Base-by-base conservation (phyloP, 2,329 filamentous ascomycete genomes). In the Rosellinia necatrix region DNA sequence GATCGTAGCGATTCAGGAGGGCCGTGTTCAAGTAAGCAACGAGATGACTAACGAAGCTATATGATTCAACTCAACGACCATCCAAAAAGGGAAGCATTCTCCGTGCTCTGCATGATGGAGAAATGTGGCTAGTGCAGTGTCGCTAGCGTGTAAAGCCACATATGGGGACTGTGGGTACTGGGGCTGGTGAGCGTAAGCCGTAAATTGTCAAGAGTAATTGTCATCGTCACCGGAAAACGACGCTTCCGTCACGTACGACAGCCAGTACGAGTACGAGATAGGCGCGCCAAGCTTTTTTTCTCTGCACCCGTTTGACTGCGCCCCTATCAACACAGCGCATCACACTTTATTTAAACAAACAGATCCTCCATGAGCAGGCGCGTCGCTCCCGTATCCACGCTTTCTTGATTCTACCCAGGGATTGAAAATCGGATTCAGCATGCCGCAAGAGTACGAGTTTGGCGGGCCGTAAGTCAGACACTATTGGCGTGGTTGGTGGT, bases 401-500 rank as follows among this genome's bases (percentile, higher is more conserved):
- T 34, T 10, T 13, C n/a, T 15, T 29, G 13, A 21, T 43, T 35
- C n/a, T 10, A 27, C 27, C 40, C 29, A 38, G 25, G 30, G 38
- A 27, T n/a, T n/a, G n/a, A n/a, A n/a, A n/a, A 15, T 46, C 12
- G 15, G 48, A n/a, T 40, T 27, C 6, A 48, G 15, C 30, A 63
- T 61, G 50, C 43, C 55, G 34, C 46, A 59, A 48, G 25, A 57
- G 32, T 65, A 65, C 32, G 63, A 65, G 42, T 65, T 65, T 46
- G 62, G 64, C 37, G 64, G 64, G 8, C 64, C 64, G 64, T 66
- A 58, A 62, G 64, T 55, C 13, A 44, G 32, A 22, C 40, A 19
- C 9, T n/a, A n/a, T n/a, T n/a, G n/a, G 24, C 32, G 32, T 40
- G 21, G 19, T 13, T 22, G 6, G 34, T 24, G 17, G 21, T 12